Percentiles rank a stretch among this genome's conserved stretches.
phyloP scores from a whole-genome alignment of 1,284 basidiomycete genomes.

The Pseudozyma thailandica region DNA sequence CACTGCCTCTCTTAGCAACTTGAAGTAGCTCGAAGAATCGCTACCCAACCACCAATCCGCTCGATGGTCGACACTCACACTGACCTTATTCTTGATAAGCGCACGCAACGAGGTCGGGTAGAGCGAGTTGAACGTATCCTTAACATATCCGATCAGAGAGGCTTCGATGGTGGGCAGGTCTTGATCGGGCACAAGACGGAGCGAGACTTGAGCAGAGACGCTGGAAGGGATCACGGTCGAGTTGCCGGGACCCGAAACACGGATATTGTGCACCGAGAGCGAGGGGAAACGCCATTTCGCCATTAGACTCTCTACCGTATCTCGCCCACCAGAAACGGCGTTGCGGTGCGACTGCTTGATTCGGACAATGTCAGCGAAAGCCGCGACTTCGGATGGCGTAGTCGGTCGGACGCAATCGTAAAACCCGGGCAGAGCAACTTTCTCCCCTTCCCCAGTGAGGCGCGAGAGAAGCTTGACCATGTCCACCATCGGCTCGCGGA shows the following conservation, averaged over 20 bases:
- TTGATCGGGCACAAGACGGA: conserved; percentile 95
- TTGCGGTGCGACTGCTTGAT: conserved; percentile 35
- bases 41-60: conserved; percentile 97
- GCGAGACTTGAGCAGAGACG: conserved; percentile 62
- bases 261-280: conserved; percentile 58
- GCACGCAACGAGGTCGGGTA: conserved; percentile 41
- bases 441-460: conserved; percentile 71
- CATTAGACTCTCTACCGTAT: conserved; percentile 52
- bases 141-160: conserved; percentile 75
- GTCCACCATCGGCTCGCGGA: conserved; percentile 88
- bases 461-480: conserved; percentile 83
- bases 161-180: conserved; percentile 78
- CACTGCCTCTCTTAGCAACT: conserved; percentile 82
- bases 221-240: conserved; percentile 59
- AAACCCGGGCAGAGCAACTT: conserved; percentile 82
- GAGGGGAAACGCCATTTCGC: conserved; percentile 62
- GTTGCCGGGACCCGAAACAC: conserved; percentile 52
- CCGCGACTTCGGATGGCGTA: conserved; percentile 61
- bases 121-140: conserved; percentile 74
- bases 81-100: conserved; percentile 27
- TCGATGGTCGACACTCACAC: conserved; percentile 79
- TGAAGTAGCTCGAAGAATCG: conserved; percentile 83
- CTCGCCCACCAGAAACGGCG: neutral
- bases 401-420: conserved; percentile 73
- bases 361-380: conserved; percentile 56